Evolutionary conservation across 2,329 filamentous ascomycete species (phyloP), one percentile per base, ranked within the genome.

Genomic region (Hypoxylon sp.): DNA sequence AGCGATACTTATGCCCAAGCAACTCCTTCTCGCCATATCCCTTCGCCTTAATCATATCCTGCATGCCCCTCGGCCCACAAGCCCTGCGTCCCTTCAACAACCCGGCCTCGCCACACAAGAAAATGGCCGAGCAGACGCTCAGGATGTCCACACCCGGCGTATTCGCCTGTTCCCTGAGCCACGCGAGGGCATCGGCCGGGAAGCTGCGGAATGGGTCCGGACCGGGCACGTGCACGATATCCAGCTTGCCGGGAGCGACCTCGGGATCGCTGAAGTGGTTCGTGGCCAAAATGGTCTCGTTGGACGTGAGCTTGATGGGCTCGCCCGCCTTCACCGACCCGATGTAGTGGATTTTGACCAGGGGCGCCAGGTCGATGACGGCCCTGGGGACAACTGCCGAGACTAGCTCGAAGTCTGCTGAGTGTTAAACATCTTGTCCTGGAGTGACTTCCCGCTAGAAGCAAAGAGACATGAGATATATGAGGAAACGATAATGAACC

Each of bases 171-270:
- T 58, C 73, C 6, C 76, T 74, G 48, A 88, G 71, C 81, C 85
- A 88, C 42, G 75, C 76, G n/a, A 81, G 67, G 1, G 75, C 78
- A 0, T 76, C 78, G 46, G 79, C 63, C 10, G 78, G 77, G 58
- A 79, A 81, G 5, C 59, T 63, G 1, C 55, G 63, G 0, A 22
- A 33, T 0, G 85, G 85, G 54, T 86, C 81, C 22, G 85, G 82
- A 0, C 86, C 86, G 0, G 86, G 86, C 0, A 87, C 80, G 0
- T 86, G 69, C 13, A 88, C 70, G 53, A 88, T 79, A 72, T 88
- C 84, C 3, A 88, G 79, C 71, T 80, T 79, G 2, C 85, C 86
- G 0, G 86, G 84, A 14, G 81, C 81, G 5, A 87, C 85, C 11
- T 80, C 83, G 0, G 80, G 73, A 70, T 86, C 81, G 31, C 74